Evolutionary conservation across 108 stramenopile genomes (phyloP).

Genomic region (Pseudonitzschia delicatissima): DNA sequence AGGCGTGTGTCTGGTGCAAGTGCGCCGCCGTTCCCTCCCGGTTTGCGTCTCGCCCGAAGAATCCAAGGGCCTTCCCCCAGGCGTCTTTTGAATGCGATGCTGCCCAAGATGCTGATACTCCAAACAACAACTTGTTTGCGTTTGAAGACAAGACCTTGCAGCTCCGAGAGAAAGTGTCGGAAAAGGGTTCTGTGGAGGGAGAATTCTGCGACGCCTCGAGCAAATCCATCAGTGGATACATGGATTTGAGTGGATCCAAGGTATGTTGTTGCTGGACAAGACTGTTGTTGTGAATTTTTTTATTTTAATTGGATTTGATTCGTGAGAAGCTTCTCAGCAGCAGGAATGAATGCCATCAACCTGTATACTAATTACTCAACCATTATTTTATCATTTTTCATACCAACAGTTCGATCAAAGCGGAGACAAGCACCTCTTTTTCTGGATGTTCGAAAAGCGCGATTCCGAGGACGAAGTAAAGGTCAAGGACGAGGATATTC

Average conservation of each 20-base stretch:
- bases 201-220: conserved; percentile 34
- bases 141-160: conserved; percentile 12
- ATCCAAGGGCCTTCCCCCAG: conserved; percentile 35
- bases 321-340: conserved; percentile 2
- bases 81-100: conserved; percentile 54
- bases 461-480: conserved; percentile 14
- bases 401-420: conserved; percentile 32
- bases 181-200: conserved; percentile 17
- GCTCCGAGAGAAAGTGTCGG: conserved; percentile 4
- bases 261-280: neutral
- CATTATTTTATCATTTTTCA: no score
- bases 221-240: conserved; percentile 55
- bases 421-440: conserved; percentile 89
- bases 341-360: neutral
- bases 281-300: no score
- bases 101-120: neutral
- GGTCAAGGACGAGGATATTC: conserved; percentile 39
- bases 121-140: neutral
- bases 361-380: no score
- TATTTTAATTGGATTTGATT: neutral
- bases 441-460: conserved; percentile 95
- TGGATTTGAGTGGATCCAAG: conserved; percentile 48
- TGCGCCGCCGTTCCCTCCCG: conserved; percentile 49
- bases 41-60: conserved; percentile 44
- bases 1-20: conserved; percentile 51